phyloP scores from a whole-genome alignment of 192 early-diverging fungal genomes.

The Entrophospora sp. region DNA sequence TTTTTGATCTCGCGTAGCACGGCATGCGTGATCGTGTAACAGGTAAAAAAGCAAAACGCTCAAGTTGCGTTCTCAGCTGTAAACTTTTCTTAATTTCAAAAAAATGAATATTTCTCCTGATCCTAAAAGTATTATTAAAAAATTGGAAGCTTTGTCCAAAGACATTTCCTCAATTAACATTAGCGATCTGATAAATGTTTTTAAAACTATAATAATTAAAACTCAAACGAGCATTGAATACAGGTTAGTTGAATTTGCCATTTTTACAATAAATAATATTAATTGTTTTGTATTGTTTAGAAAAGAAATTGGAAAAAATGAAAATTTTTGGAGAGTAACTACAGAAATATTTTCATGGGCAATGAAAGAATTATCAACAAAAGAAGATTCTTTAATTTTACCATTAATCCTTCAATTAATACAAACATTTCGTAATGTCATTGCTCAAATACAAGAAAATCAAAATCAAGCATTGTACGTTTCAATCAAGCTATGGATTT shows the following conservation, averaged over 20 bases:
- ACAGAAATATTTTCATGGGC: not conserved
- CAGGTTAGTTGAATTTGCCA: not conserved
- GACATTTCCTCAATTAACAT: not conserved
- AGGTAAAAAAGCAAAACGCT: no score
- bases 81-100: no score
- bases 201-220: not conserved
- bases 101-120: no score
- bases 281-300: not conserved
- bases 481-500: not conserved
- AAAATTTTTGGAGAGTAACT: not conserved
- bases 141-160: not conserved
- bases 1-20: no score
- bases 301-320: not conserved
- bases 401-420: not conserved
- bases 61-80: no score
- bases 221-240: not conserved
- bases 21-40: no score
- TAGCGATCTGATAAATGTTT: not conserved
- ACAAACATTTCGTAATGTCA: not conserved
- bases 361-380: not conserved
- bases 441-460: not conserved
- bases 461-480: constrained; percentile 7
- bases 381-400: not conserved
- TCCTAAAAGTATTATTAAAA: no score
- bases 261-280: not conserved